Percentiles rank a stretch among this genome's conserved stretches.
These are phyloP conservation scores for Globisporangium abappressorium DNA, from an alignment of 352 stramenopile genomes.

Conservation along the genomic window DNA sequence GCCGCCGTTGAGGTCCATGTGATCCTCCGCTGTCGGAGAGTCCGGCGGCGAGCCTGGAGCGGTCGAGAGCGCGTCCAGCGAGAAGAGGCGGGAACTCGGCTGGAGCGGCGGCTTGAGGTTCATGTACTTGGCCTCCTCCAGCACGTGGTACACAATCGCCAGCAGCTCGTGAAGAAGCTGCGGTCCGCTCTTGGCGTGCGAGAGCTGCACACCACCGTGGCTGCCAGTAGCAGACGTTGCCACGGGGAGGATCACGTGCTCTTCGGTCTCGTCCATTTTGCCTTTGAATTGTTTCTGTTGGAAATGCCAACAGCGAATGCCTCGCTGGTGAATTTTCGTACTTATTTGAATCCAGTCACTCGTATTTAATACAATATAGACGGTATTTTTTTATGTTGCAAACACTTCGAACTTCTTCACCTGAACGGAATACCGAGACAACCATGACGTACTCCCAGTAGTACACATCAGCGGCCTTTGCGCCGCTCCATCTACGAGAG, in stretches of 20 bases:
- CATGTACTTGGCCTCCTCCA: slow-evolving; percentile 81
- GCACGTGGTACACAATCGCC: slow-evolving; percentile 71
- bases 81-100: slow-evolving; percentile 75
- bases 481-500: neutral
- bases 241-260: slow-evolving; percentile 3
- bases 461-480: no score
- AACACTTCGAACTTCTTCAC: neutral
- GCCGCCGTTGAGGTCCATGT: slow-evolving; percentile 47
- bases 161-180: slow-evolving; percentile 70
- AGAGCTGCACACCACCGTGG: slow-evolving; percentile 4
- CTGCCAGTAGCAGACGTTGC: neutral
- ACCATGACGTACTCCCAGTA: no score
- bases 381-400: neutral
- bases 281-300: neutral
- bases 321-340: neutral
- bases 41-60: slow-evolving; percentile 31
- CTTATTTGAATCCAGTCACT: neutral
- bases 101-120: slow-evolving; percentile 82
- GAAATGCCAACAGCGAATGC: neutral
- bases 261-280: slow-evolving; percentile 5
- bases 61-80: slow-evolving; percentile 41
- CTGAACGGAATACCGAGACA: no score
- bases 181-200: slow-evolving; percentile 36
- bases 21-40: slow-evolving; percentile 45
- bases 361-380: neutral